Base-by-base conservation (phyloP, 2,329 filamentous ascomycete species). In the Fusarium subtropicale region DNA sequence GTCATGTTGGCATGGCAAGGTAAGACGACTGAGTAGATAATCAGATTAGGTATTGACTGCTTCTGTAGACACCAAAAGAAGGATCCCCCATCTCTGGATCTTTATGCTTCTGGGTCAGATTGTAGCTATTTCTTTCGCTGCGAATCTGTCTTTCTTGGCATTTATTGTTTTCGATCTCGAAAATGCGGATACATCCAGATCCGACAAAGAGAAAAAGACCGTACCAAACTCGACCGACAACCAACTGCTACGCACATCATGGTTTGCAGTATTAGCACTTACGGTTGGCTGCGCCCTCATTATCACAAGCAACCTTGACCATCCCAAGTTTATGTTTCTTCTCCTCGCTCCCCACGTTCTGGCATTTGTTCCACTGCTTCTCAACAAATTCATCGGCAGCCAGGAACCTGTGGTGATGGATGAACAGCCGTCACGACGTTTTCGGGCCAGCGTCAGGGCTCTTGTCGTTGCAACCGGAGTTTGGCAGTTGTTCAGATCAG, bases 31-130 rank as follows among this genome's bases (percentile, higher is more conserved):
- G 22, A n/a, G 30, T 9, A 11, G 22, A 31, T 6, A 10, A 24
- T 18, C 8, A 11, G 6, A 13, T 9, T 15, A n/a, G 5, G 8
- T 34, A 24, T 16, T 51, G 1, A 51, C 1, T 3, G 12, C 2
- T 1, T 1, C 13, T 20, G 3, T 22, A 52, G 48, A 52, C 6
- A 52, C 26, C 2, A 52, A 52, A 28, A 30, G 3, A 16, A 39
- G 3, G 11, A 13, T 39, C 11, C 48, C 48, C 0, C 48, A 52
- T 38, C 33, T 52, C 5, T 52, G 48, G 48, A n/a, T 52, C 2
- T 41, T 52, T 12, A 52, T 52, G 48, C 48, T 52, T 3, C n/a
- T 52, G 9, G 48, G 48, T 7, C 48, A 52, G n/a, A 52, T 52
- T 7, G 34, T 52, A 4, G 48, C 48, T 3, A 52, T 52, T 3